Base-by-base conservation (phyloP, 306 rosid species). In the Echinosophora koreensis region DNA sequence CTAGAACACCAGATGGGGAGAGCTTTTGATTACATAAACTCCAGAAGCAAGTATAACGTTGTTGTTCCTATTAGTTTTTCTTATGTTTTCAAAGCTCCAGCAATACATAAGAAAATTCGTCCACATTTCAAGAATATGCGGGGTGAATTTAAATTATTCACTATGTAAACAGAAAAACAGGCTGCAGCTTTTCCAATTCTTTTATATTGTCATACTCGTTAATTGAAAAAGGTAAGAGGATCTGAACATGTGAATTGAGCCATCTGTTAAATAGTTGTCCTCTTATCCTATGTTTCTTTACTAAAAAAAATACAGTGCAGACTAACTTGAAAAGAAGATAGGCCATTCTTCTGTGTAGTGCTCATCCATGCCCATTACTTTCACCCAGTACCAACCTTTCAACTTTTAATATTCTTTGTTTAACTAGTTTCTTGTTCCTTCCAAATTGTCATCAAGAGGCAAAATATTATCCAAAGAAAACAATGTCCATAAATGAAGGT, bases 51-150 rank as follows among this genome's bases (percentile, higher is more conserved):
- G 42, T 38, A 64, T 37, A 47, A 5, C 16, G 8, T 13, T 3
- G 11, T 9, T 65, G 32, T 9, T 62, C 58, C 47, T 11, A 35
- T 67, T 41, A 56, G n/a, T 44, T 67, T 44, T 32, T 60, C 52
- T 56, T 12, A 44, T 22, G 60, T 35, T 46, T 47, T 47, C 63
- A 35, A 58, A 73, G 9, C 41, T 42, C 44, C 76, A 68, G 62
- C 51, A 66, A 35, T 49, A 32, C 11, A 10, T 58, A 32, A 17
- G 52, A 77, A 60, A 60, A 60, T 8, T 18, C 17, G 14, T 38
- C 12, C 27, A 42, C 5, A 66, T 41, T 41, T 46, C 61, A 67
- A 67, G 41, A 41, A 30, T 57, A 30, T 68, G 3, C 51, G 18
- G 56, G 8, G 72, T 10, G 63, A 18, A 16, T 11, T 3, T 66